A percentile compares a stretch with the other conserved stretches of the same genome.
These are phyloP conservation scores for Inosperma sp. DNA, from an alignment of 768 basidiomycete genomes.

Conservation along the genomic window DNA sequence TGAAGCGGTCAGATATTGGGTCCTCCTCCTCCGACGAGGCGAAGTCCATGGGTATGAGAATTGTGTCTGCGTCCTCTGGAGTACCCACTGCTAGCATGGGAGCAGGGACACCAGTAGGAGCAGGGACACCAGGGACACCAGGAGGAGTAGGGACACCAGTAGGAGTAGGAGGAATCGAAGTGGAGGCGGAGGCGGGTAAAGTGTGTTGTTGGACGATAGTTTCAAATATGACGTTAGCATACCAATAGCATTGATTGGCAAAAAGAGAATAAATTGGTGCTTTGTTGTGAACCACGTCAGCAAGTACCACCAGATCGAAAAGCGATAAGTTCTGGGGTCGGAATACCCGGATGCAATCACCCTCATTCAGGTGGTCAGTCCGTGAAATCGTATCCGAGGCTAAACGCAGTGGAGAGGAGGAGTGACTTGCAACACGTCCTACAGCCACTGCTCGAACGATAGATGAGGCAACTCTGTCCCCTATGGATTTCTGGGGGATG, in stretches of 20 bases:
- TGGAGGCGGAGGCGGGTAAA: background rate
- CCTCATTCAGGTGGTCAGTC: background rate
- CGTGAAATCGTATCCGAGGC: background rate
- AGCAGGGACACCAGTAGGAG: background rate
- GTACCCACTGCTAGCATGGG: background rate
- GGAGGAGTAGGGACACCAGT: too few relatives aligned
- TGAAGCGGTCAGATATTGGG: too few relatives aligned
- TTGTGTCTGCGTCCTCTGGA: background rate
- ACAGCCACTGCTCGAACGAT: background rate
- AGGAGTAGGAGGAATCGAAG: background rate
- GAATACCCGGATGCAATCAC: background rate
- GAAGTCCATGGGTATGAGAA: background rate
- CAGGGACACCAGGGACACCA: too few relatives aligned
- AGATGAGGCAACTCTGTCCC: background rate
- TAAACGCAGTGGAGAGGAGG: background rate
- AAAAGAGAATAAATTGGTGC: background rate
- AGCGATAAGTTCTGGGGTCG: background rate
- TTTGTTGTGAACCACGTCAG: background rate
- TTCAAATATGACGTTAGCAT: background rate
- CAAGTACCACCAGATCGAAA: background rate
- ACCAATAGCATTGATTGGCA: background rate
- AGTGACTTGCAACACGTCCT: background rate
- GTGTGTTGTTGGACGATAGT: background rate
- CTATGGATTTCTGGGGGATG: background rate
- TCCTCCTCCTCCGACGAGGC: too few relatives aligned